These are phyloP conservation scores for Trametes elegans DNA, from an alignment of 768 basidiomycete species.

Conservation along the genomic window DNA sequence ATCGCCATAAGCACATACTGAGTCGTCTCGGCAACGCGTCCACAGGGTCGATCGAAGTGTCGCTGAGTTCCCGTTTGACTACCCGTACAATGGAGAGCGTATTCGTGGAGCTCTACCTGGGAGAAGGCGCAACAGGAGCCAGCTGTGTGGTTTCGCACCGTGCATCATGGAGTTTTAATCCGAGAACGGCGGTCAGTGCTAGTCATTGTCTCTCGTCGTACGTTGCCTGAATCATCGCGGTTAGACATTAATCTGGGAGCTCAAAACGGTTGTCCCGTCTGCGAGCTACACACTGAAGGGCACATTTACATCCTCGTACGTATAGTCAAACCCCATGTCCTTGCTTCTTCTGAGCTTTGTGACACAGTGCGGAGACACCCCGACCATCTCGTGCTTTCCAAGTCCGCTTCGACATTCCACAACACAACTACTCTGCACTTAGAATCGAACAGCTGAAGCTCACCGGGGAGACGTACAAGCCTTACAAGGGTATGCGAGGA, in stretches of 20 bases:
- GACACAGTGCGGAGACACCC: constrained; percentile 38
- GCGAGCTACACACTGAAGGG: constrained; percentile 77
- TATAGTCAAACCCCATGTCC: constrained; percentile 2
- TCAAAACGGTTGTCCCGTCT: constrained; percentile 57
- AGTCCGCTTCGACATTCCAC: constrained; percentile 68
- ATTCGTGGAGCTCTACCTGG: constrained; percentile 70
- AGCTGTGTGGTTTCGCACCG: constrained; percentile 69
- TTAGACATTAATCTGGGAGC: constrained; percentile 78
- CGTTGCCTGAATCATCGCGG: not conserved
- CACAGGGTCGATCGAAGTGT: constrained; percentile 58
- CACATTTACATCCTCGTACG: constrained; percentile 69
- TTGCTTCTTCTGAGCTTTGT: not conserved
- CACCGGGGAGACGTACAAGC: constrained; percentile 80
- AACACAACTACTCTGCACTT: constrained; percentile 71
- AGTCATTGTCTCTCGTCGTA: not conserved
- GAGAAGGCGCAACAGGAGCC: constrained; percentile 67
- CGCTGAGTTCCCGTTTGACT: constrained; percentile 60
- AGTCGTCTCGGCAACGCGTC: constrained; percentile 5
- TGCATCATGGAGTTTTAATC: constrained; percentile 82
- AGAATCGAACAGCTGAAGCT: constrained; percentile 85
- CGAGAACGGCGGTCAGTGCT: constrained; percentile 25
- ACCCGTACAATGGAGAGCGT: constrained; percentile 70
- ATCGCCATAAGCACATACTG: too few species aligned
- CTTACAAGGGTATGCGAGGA: constrained; percentile 87
- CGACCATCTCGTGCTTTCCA: constrained; percentile 76